Percentiles rank a stretch among this genome's conserved stretches.
Evolutionary conservation across 1,284 basidiomycete species (phyloP).

Genomic region (Moesziomyces parantarcticus): DNA sequence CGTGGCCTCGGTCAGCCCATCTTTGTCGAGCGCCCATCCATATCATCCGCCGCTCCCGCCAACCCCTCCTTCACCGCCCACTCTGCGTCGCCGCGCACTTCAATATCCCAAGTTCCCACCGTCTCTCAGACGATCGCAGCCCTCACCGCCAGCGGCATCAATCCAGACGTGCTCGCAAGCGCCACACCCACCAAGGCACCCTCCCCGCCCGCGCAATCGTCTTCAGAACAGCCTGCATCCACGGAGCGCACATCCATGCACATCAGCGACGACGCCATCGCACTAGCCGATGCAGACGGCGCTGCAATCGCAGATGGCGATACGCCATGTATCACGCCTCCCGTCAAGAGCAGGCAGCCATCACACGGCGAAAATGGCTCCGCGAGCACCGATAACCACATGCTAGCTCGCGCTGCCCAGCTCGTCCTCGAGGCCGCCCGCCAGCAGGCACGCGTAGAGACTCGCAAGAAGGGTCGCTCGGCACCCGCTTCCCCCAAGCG

Average conservation of each 20-base stretch:
- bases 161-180: slow-evolving; percentile 27
- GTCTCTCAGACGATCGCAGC: slow-evolving; percentile 39
- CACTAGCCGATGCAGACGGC: slow-evolving; percentile 1
- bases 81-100: slow-evolving; percentile 1
- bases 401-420: slow-evolving; percentile 50
- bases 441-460: slow-evolving; percentile 43
- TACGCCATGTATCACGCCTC: slow-evolving; percentile 18
- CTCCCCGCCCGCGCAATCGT: slow-evolving; percentile 2
- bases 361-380: slow-evolving; percentile 20
- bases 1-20: slow-evolving; percentile 36
- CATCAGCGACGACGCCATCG: not conserved
- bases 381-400: slow-evolving; percentile 25
- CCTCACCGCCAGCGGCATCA: slow-evolving; percentile 31
- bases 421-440: slow-evolving; percentile 51
- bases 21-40: slow-evolving; percentile 15
- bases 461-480: slow-evolving; percentile 39
- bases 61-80: not conserved
- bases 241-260: not conserved
- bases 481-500: slow-evolving; percentile 46
- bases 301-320: slow-evolving; percentile 13
- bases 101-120: slow-evolving; percentile 11
- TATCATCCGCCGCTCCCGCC: not conserved
- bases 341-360: slow-evolving; percentile 18
- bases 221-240: not conserved
- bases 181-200: not conserved